These are phyloP conservation scores for Coemansia asiatica DNA, from an alignment of 192 early-diverging fungal genomes.

Conservation along the genomic window DNA sequence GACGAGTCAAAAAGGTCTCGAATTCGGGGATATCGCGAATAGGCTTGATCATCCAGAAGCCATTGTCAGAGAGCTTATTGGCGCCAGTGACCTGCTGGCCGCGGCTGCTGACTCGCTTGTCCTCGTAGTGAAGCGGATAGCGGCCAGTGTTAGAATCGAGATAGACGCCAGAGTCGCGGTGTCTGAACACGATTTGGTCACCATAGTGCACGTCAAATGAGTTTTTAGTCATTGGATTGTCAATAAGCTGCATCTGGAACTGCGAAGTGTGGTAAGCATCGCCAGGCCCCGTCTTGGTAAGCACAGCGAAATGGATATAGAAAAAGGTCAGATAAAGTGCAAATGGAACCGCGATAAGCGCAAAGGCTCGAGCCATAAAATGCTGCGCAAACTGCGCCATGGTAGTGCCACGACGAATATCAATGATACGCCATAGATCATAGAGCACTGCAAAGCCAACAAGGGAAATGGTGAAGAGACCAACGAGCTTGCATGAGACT, in stretches of 20 bases:
- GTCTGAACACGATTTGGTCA: slow-evolving; percentile 76
- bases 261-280: slow-evolving; percentile 90
- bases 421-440: slow-evolving; percentile 92
- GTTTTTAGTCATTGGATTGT: slow-evolving; percentile 71
- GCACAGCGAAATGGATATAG: slow-evolving; percentile 91
- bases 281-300: slow-evolving; percentile 83
- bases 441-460: slow-evolving; percentile 80
- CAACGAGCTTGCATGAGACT: slow-evolving; percentile 92
- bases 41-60: slow-evolving; percentile 67
- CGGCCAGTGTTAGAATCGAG: slow-evolving; percentile 76
- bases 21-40: slow-evolving; percentile 15
- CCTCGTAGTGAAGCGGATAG: slow-evolving; percentile 91
- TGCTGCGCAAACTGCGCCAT: slow-evolving; percentile 74
- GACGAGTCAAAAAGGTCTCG: slow-evolving; percentile 24
- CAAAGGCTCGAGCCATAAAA: slow-evolving; percentile 86
- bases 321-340: slow-evolving; percentile 88
- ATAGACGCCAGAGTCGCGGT: slow-evolving; percentile 71
- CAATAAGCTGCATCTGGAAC: slow-evolving; percentile 88
- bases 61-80: slow-evolving; percentile 62
- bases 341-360: slow-evolving; percentile 80
- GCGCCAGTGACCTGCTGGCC: slow-evolving; percentile 82
- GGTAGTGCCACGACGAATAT: slow-evolving; percentile 72
- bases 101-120: slow-evolving; percentile 83
- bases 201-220: slow-evolving; percentile 74
- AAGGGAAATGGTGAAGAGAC: slow-evolving; percentile 79